phyloP scores from a whole-genome alignment of 2,329 filamentous ascomycete species.

The Colletotrichum chlorophyti region DNA sequence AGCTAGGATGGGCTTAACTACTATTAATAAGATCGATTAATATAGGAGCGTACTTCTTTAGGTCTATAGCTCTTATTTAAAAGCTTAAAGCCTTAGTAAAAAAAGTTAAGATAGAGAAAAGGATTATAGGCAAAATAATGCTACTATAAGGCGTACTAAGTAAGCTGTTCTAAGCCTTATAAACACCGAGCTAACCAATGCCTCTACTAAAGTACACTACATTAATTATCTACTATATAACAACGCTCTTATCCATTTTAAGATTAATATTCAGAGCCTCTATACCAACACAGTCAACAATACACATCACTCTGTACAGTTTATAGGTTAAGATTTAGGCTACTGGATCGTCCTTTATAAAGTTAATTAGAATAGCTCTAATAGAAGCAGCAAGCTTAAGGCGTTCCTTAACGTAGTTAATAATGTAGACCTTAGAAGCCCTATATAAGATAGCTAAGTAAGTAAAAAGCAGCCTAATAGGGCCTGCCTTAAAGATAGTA shows the following conservation, averaged over 20 bases:
- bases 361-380: too few species aligned
- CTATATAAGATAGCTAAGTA: too few species aligned
- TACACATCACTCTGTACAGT: conserved; percentile 26
- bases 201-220: conserved; percentile 29
- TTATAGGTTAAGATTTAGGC: conserved; percentile 30
- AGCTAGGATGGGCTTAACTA: conserved; percentile 34
- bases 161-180: conserved; percentile 14
- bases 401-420: too few species aligned
- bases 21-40: conserved; percentile 31
- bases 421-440: too few species aligned
- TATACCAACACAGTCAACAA: conserved; percentile 31
- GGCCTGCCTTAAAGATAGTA: conserved; percentile 70
- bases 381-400: too few species aligned
- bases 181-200: conserved; percentile 33
- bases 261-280: conserved; percentile 29
- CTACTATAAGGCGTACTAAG: conserved; percentile 24
- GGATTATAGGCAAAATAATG: conserved; percentile 14
- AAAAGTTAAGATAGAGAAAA: conserved; percentile 30
- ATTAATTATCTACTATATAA: conserved; percentile 29
- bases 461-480: too few species aligned
- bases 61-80: conserved; percentile 4
- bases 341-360: too few species aligned
- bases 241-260: conserved; percentile 20
- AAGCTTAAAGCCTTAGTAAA: conserved; percentile 30
- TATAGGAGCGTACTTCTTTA: conserved; percentile 9